Percentiles rank a stretch among this genome's conserved stretches.
Conservation (phyloP, 2,329 filamentous ascomycete species). For the Rhynchosporium agropyri region DNA sequence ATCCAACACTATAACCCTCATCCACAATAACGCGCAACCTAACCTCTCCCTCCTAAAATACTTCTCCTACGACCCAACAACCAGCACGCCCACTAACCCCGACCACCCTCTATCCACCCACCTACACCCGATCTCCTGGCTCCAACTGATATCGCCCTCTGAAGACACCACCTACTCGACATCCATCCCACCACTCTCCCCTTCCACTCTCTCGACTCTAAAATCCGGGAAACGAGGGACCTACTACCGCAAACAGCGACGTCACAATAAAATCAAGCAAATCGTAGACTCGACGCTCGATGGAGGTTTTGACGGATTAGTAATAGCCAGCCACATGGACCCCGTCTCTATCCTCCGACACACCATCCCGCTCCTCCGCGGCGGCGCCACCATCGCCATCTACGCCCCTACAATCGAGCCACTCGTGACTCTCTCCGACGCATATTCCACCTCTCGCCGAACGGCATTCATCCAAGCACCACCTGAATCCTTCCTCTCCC, state of each 20-base stretch:
- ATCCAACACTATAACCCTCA: constrained; percentile 73
- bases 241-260: constrained; percentile 85
- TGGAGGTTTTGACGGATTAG: constrained; percentile 80
- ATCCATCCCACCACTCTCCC: constrained; percentile 60
- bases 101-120: constrained; percentile 80
- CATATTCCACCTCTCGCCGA: constrained; percentile 78
- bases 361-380: constrained; percentile 76
- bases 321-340: constrained; percentile 83
- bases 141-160: constrained; percentile 80
- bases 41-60: constrained; percentile 88
- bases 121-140: constrained; percentile 84
- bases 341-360: constrained; percentile 74
- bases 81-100: constrained; percentile 49
- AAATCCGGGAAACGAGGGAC: constrained; percentile 82
- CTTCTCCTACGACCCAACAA: constrained; percentile 77
- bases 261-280: constrained; percentile 73
- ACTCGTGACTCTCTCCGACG: constrained; percentile 75
- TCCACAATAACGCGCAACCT: constrained; percentile 82
- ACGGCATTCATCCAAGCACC: constrained; percentile 69
- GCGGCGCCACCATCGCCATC: constrained; percentile 82
- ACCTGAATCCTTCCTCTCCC: constrained; percentile 48
- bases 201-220: constrained; percentile 66
- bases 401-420: constrained; percentile 84
- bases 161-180: constrained; percentile 73
- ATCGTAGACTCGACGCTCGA: constrained; percentile 74